A percentile compares a stretch with the other conserved stretches of the same genome.
Conservation (phyloP, 352 stramenopile genomes). For the Phytophthora tentaculata region DNA sequence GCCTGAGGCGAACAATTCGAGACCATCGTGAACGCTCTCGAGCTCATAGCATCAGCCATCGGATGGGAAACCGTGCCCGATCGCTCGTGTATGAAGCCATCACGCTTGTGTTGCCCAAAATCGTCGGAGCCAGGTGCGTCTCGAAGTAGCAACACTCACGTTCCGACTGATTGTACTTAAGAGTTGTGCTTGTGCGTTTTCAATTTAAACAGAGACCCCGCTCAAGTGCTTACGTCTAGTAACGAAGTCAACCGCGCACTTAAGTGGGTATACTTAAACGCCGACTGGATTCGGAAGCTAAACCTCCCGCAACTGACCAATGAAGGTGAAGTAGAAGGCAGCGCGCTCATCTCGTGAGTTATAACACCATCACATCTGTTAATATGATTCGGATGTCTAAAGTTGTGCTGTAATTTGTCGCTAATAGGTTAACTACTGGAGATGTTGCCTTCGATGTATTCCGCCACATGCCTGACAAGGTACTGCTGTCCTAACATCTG, state of each 20-base stretch:
- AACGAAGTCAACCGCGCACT: slow-evolving; percentile 74
- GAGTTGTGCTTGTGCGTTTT: slow-evolving; percentile 4
- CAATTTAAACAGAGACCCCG: slow-evolving; percentile 56
- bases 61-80: slow-evolving; percentile 56
- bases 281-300: slow-evolving; percentile 83
- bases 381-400: background rate
- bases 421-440: slow-evolving; percentile 51
- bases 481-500: slow-evolving; percentile 22
- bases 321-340: slow-evolving; percentile 28
- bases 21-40: slow-evolving; percentile 58
- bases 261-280: slow-evolving; percentile 91
- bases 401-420: slow-evolving; percentile 4
- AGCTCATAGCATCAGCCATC: slow-evolving; percentile 50
- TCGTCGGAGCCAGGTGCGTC: slow-evolving; percentile 63
- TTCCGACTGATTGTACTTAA: slow-evolving; percentile 1
- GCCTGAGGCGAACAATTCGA: slow-evolving; percentile 72
- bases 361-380: slow-evolving; percentile 2
- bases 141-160: background rate
- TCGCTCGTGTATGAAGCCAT: slow-evolving; percentile 84
- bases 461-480: slow-evolving; percentile 87
- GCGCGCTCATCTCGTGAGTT: slow-evolving; percentile 49
- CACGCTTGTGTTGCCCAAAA: slow-evolving; percentile 77
- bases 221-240: slow-evolving; percentile 70
- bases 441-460: slow-evolving; percentile 87
- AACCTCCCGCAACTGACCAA: slow-evolving; percentile 52